These are phyloP conservation scores for Xylaria sp. DNA, from an alignment of 2,329 filamentous ascomycete genomes.

Conservation along the genomic window DNA sequence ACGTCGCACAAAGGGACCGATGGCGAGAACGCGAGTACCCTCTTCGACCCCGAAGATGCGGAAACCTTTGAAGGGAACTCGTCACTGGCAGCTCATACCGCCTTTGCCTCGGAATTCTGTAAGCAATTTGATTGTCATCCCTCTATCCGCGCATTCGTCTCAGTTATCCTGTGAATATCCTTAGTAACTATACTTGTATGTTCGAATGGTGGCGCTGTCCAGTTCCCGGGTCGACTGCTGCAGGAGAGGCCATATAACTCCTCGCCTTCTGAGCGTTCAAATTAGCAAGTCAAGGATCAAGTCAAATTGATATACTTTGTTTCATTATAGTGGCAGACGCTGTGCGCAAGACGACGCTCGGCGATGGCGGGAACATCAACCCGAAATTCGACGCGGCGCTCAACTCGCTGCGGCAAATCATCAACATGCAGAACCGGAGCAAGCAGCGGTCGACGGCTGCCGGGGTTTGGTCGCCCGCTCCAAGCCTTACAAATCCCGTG, in stretches of 20 bases:
- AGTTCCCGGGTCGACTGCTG: background rate
- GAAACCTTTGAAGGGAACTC: constrained; percentile 58
- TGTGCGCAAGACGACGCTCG: constrained; percentile 56
- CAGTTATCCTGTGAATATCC: background rate
- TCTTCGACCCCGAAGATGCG: constrained; percentile 66
- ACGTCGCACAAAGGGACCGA: constrained; percentile 27
- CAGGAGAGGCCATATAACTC: background rate
- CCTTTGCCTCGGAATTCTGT: constrained; percentile 59
- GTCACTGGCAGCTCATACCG: constrained; percentile 59
- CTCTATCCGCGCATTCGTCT: background rate
- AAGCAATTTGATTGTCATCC: background rate
- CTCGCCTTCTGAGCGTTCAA: background rate
- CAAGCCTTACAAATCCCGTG: constrained; percentile 24
- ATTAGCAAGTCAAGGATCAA: background rate
- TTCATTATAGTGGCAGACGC: constrained; percentile 34
- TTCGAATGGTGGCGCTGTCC: background rate
- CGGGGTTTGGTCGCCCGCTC: constrained; percentile 27
- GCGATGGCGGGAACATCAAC: constrained; percentile 50
- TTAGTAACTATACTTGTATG: background rate
- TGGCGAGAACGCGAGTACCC: constrained; percentile 53
- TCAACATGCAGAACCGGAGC: constrained; percentile 59
- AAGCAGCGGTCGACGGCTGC: constrained; percentile 34
- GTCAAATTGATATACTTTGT: constrained; percentile 1
- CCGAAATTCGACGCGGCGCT: constrained; percentile 66
- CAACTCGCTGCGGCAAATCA: constrained; percentile 63